Percentiles rank a stretch among this genome's conserved stretches.
phyloP scores from a whole-genome alignment of 768 basidiomycete species.

The Trichaptum fuscoviolaceum region DNA sequence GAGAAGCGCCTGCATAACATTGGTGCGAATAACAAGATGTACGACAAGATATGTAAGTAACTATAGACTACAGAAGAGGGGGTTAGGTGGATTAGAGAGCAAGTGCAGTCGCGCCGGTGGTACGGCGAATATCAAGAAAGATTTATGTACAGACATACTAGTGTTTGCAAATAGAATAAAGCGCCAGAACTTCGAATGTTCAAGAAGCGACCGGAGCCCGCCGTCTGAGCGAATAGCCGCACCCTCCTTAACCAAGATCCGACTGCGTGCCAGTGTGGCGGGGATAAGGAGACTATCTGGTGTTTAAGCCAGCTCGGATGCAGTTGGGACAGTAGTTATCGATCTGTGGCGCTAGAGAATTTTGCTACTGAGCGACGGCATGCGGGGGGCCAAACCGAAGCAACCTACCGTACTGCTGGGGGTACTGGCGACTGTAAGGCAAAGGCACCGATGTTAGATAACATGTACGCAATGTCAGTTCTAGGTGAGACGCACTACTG shows the following conservation, averaged over 20 bases:
- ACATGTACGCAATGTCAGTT: background rate
- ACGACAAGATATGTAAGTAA: background rate
- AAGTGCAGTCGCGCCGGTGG: too few species aligned
- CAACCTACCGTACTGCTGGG: conserved; percentile 12
- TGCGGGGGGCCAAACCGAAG: background rate
- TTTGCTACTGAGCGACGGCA: background rate
- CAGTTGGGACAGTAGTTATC: conserved; percentile 15
- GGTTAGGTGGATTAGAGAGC: background rate
- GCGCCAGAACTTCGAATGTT: background rate
- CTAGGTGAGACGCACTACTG: conserved; percentile 51
- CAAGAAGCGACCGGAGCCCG: background rate
- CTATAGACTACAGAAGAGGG: background rate
- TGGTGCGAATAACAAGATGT: background rate
- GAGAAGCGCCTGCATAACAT: background rate
- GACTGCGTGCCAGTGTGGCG: too few species aligned
- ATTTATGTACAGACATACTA: background rate
- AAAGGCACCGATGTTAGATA: background rate
- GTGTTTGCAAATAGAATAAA: background rate
- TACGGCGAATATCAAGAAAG: background rate
- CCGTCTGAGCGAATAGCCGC: background rate
- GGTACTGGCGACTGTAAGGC: conserved; percentile 11
- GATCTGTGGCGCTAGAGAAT: conserved; percentile 15
- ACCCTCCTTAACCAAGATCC: background rate
- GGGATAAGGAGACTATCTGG: background rate
- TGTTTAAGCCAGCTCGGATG: conserved; percentile 1